These are phyloP conservation scores for Acacia confusa DNA, from an alignment of 306 rosid species.

Conservation along the genomic window DNA sequence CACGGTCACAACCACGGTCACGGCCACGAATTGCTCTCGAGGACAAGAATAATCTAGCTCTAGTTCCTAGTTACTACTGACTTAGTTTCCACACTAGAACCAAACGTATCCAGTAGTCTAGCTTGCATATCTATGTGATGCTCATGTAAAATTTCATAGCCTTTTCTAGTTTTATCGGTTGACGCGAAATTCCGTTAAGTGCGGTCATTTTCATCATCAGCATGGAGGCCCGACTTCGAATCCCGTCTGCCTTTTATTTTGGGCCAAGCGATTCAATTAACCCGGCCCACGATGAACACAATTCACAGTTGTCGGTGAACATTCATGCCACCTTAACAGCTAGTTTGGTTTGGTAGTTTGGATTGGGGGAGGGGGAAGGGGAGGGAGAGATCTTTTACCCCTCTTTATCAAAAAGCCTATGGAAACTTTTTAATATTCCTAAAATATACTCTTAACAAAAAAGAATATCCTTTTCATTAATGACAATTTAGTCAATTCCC, in stretches of 20 bases:
- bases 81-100: neutral
- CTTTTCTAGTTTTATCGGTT: neutral
- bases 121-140: conserved; percentile 1
- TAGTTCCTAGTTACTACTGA: neutral
- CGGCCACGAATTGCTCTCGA: neutral
- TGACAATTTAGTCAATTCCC: too few species aligned
- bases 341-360: too few species aligned
- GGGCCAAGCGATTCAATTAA: neutral
- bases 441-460: too few species aligned
- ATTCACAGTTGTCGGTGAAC: neutral
- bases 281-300: neutral
- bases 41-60: conserved; percentile 14
- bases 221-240: neutral
- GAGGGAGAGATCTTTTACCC: too few species aligned
- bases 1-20: neutral
- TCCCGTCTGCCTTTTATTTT: neutral
- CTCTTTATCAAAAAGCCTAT: too few species aligned
- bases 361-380: too few species aligned
- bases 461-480: too few species aligned
- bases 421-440: too few species aligned
- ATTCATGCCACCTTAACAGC: too few species aligned
- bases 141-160: conserved; percentile 17
- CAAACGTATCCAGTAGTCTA: conserved; percentile 14
- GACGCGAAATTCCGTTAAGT: neutral
- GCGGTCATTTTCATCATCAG: neutral